Base-by-base conservation (phyloP, 768 basidiomycete species). In the Asterophora parasitica region DNA sequence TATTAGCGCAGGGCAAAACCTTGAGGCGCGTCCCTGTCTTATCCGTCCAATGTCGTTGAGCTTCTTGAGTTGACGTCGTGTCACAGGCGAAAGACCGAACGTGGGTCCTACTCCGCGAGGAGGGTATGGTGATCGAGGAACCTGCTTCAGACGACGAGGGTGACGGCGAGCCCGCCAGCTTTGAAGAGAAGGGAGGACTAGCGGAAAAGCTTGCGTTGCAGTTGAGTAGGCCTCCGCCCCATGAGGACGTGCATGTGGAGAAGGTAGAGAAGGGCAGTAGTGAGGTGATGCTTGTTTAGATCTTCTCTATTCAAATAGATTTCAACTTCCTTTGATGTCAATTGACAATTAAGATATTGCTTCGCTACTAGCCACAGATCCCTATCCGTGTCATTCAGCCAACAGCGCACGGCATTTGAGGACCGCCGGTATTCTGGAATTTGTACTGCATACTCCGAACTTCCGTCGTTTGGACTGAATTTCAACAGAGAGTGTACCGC, bases 1-100 rank as follows among this genome's bases (percentile, higher is more conserved):
- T 13, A 74, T 95, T 48, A 79, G 81, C 53, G 76, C 81, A 7
- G 88, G 84, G 2, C 85, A 93, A 62, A 94, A 94, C 58, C 74
- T 91, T 28, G 79, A 82, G 50, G 83, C 81, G 52, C 16, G 61
- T 57, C 30, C 42, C 30, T 15, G 34, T 52, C 12, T 46, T 26
- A 17, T n/a, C 15, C 30, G 5, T 1, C 9, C 19, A 15, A 34
- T 28, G 15, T 38, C 19, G 16, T 32, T 46, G 17, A 20, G 28
- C n/a, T 20, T 38, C 26, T 39, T 23, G 19, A 9, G 5, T 34
- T 30, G 7, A 12, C 23, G 15, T 46, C 46, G 34, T 19, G 19
- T 6, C 23, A 13, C 41, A 82, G 79, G 74, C 83, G 17, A 74
- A 78, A 43, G 84, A 88, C 43, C 64, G 64, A 20, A 73, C 82